Base-by-base conservation (phyloP, 495 filamentous ascomycete genomes). In the Haplographium delicatum region DNA sequence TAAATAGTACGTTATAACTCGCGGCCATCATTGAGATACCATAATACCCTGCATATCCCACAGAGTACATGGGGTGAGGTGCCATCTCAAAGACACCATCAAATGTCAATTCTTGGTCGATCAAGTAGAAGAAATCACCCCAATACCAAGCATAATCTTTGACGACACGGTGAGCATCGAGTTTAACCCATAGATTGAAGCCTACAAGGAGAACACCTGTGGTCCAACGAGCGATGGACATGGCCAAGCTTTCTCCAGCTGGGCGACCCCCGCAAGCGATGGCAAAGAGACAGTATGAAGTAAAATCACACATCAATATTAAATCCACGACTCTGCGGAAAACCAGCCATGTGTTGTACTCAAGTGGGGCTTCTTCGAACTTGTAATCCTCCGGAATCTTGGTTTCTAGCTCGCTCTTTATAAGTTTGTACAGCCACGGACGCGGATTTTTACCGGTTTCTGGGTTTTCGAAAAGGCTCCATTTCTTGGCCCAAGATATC, bases 131-230 rank as follows among this genome's bases (percentile, higher is more conserved):
- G 71, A 97, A 98, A 62, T 98, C 93, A 45, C 93, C 93, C 93
- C 93, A 98, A 70, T 97, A 98, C 93, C 93, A 98, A 18, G 93
- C 93, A 71, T 89, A 98, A 65, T 98, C 94, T 70, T 97, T 97
- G 59, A 98, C 93, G n/a, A 98, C 93, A 45, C 93, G 74, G 67
- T 97, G 93, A 16, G 93, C 93, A 66, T 98, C 93, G 48, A 98
- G 74, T 70, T 98, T 98, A 47, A 98, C 93, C 94, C 94, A 98
- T 15, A 96, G 79, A 67, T 98, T 98, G 76, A 98, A 97, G 48
- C 83, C 74, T 44, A 98, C 83, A n/a, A 95, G 71, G 15, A 76
- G 68, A 46, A 88, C 78, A 18, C 94, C 93, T 27, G 80, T 74
- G n/a, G 74, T 56, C 93, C 94, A 98, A 54, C 93, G 85, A 48